These are phyloP conservation scores for Closterium sp. DNA, from an alignment of 139 green algal species.

Conservation along the genomic window DNA sequence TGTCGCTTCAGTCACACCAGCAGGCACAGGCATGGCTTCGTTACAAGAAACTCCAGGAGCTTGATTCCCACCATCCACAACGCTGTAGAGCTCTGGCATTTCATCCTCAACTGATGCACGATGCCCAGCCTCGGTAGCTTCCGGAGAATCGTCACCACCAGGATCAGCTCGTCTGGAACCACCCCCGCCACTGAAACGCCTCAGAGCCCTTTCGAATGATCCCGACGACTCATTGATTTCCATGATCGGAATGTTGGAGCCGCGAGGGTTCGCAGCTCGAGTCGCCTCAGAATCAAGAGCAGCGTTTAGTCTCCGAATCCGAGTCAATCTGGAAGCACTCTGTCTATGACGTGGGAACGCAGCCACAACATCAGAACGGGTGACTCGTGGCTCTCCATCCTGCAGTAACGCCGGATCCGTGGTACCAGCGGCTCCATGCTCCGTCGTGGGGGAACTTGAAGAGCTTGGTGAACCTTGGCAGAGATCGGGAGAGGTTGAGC, in stretches of 20 bases:
- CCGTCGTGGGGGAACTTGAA: not conserved
- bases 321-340: not conserved
- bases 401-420: not conserved
- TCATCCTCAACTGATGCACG: no score
- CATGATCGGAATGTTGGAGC: not conserved
- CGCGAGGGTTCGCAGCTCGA: not conserved
- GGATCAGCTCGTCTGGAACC: not conserved
- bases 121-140: not conserved
- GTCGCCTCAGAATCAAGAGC: not conserved
- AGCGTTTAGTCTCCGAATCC: not conserved
- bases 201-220: not conserved
- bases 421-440: not conserved
- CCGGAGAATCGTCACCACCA: not conserved
- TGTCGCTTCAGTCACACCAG: not conserved
- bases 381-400: no score
- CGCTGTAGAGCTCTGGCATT: no score
- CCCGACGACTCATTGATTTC: not conserved
- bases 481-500: no score
- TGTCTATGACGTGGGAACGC: not conserved
- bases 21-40: not conserved
- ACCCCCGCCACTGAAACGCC: not conserved
- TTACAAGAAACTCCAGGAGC: no score
- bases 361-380: not conserved
- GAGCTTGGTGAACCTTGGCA: not conserved
- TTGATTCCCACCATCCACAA: no score